Conservation (phyloP, 2,329 filamentous ascomycete genomes). For the Talaromyces sp. region DNA sequence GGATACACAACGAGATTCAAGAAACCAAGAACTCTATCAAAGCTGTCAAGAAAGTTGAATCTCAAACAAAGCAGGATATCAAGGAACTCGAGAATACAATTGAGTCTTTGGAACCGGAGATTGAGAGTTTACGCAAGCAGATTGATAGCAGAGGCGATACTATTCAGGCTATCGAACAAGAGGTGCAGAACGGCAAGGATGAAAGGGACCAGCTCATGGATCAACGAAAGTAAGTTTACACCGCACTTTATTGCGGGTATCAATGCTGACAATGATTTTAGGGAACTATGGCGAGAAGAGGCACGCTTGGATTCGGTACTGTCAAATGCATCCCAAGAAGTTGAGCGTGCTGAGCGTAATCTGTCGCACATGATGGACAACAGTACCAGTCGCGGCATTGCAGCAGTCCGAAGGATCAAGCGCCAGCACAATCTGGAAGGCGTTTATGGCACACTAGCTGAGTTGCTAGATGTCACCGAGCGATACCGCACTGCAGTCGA, state of each 20-base stretch:
- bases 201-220: constrained; percentile 74
- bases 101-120: constrained; percentile 64
- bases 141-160: constrained; percentile 75
- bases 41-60: constrained; percentile 74
- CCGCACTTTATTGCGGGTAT: neutral
- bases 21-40: constrained; percentile 72
- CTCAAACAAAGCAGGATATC: constrained; percentile 81
- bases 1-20: constrained; percentile 72
- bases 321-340: constrained; percentile 67
- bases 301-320: constrained; percentile 78
- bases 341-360: constrained; percentile 69
- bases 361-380: constrained; percentile 84
- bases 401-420: constrained; percentile 79
- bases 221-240: constrained; percentile 62
- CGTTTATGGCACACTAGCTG: constrained; percentile 86
- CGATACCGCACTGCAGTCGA: constrained; percentile 85
- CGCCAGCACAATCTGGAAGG: constrained; percentile 73
- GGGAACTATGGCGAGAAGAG: constrained; percentile 76
- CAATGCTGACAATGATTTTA: constrained; percentile 12
- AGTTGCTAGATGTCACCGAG: constrained; percentile 82
- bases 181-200: constrained; percentile 72
- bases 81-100: constrained; percentile 66
- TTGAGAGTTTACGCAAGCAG: constrained; percentile 62
- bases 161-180: constrained; percentile 65
- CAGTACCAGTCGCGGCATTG: constrained; percentile 77